Percentiles rank a stretch among this genome's conserved stretches.
Evolutionary conservation across 345 rosid genomes (phyloP).

Genomic region (Acer saccharum): DNA sequence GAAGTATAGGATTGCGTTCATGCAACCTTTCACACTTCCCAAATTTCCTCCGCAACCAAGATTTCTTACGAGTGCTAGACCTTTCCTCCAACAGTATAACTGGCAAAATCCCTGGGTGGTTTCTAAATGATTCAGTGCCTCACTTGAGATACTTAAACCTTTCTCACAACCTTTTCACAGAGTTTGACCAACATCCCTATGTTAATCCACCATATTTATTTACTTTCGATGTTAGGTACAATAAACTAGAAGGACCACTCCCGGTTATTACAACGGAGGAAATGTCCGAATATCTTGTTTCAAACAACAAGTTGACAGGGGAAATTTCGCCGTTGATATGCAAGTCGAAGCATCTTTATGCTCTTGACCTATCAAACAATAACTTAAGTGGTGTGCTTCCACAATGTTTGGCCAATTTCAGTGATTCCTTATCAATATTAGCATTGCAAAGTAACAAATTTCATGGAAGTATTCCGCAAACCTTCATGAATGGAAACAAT

Average conservation of each 20-base stretch:
- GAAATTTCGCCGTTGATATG: background rate
- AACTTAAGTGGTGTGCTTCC: background rate
- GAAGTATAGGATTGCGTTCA: background rate
- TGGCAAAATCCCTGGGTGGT: background rate
- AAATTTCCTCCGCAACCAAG: background rate
- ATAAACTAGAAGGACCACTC: background rate
- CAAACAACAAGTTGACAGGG: background rate
- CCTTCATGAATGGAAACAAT: background rate
- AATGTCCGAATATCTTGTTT: background rate
- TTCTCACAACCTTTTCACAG: background rate
- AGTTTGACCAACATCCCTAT: background rate
- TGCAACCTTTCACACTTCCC: background rate
- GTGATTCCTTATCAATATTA: background rate
- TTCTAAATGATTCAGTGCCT: background rate
- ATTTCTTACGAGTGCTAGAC: background rate
- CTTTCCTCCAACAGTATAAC: background rate
- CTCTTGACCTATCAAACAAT: background rate
- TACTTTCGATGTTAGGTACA: background rate
- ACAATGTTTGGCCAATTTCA: background rate
- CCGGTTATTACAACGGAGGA: accelerated
- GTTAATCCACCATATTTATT: background rate
- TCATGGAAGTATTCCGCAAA: background rate
- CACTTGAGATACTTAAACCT: background rate
- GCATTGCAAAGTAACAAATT: background rate
- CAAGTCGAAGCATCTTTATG: background rate